Evolutionary conservation across 306 rosid species (phyloP).

Genomic region (Morella rubra): DNA sequence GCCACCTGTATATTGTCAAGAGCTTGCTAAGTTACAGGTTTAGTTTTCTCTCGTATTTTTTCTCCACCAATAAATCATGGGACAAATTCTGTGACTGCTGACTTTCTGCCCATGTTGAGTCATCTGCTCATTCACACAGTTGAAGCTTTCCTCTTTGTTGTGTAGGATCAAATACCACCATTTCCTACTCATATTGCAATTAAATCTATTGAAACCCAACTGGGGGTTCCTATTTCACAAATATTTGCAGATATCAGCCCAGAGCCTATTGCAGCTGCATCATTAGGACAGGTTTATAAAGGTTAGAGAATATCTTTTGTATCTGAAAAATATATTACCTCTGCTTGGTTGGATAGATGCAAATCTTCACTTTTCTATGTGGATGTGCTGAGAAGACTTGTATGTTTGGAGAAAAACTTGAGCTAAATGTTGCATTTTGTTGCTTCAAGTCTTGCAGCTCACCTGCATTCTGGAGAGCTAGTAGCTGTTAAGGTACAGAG

Average conservation of each 20-base stretch:
- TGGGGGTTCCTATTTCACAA: slow-evolving; percentile 65
- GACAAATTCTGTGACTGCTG: not conserved
- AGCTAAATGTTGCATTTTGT: slow-evolving; percentile 51
- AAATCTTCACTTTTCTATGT: not conserved
- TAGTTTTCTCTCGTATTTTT: slow-evolving; percentile 28
- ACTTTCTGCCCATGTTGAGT: not conserved
- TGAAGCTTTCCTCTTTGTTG: not conserved
- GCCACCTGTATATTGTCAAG: slow-evolving; percentile 81
- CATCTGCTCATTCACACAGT: not conserved
- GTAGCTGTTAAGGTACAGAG: slow-evolving; percentile 98
- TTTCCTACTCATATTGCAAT: slow-evolving; percentile 76
- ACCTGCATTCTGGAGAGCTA: slow-evolving; percentile 90
- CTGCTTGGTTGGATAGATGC: not conserved
- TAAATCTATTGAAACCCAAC: slow-evolving; percentile 71
- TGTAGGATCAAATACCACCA: slow-evolving; percentile 94
- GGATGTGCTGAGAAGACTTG: slow-evolving; percentile 21
- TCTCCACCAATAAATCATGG: slow-evolving; percentile 17
- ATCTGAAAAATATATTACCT: slow-evolving; percentile 3
- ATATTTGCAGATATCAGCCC: slow-evolving; percentile 76
- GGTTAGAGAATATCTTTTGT: slow-evolving; percentile 46
- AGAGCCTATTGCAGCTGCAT: slow-evolving; percentile 90
- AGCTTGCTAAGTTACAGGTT: slow-evolving; percentile 89
- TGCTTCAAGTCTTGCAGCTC: slow-evolving; percentile 97
- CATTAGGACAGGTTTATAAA: slow-evolving; percentile 95
- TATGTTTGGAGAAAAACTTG: slow-evolving; percentile 38